Evolutionary conservation across 2,329 filamentous ascomycete genomes (phyloP).

Genomic region (Leptographium flavum): DNA sequence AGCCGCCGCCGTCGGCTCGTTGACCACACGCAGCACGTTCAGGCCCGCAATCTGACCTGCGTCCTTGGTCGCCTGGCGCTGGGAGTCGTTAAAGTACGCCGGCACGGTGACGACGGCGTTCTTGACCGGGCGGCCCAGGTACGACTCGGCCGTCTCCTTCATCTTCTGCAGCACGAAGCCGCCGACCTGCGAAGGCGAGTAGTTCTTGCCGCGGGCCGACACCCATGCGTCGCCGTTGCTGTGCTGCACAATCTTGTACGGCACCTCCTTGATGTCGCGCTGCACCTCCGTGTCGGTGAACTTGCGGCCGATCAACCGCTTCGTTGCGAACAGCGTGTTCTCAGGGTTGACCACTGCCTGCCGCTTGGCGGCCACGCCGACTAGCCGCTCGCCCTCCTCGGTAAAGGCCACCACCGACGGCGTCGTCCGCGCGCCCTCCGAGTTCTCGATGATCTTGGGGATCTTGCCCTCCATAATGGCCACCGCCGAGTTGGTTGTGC

Average conservation of each 20-base stretch:
- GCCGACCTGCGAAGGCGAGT: conserved; percentile 96
- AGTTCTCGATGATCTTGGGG: conserved; percentile 94
- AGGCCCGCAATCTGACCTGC: conserved; percentile 84
- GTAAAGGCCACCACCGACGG: conserved; percentile 93
- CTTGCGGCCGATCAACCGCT: conserved; percentile 97
- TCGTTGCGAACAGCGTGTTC: conserved; percentile 96
- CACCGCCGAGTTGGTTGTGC: conserved; percentile 94
- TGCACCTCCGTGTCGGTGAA: conserved; percentile 89
- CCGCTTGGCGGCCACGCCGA: conserved; percentile 94
- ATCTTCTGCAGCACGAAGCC: conserved; percentile 61
- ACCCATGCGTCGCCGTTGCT: conserved; percentile 95
- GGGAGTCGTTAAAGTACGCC: conserved; percentile 97
- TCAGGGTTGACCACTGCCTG: conserved; percentile 97
- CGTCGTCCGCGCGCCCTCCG: conserved; percentile 83
- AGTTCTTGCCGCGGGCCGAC: conserved; percentile 82
- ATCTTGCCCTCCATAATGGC: conserved; percentile 95
- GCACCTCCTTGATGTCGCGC: conserved; percentile 92
- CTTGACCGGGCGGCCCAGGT: conserved; percentile 68
- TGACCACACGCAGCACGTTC: conserved; percentile 90
- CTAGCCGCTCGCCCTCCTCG: conserved; percentile 87
- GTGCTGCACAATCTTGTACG: conserved; percentile 98
- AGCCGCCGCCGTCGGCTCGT: conserved; percentile 90
- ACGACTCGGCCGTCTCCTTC: conserved; percentile 55
- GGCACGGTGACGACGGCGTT: conserved; percentile 88
- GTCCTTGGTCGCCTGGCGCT: conserved; percentile 94